A percentile compares a stretch with the other conserved stretches of the same genome.
phyloP scores from a whole-genome alignment of 2,329 filamentous ascomycete species.

The Periconia sp. region DNA sequence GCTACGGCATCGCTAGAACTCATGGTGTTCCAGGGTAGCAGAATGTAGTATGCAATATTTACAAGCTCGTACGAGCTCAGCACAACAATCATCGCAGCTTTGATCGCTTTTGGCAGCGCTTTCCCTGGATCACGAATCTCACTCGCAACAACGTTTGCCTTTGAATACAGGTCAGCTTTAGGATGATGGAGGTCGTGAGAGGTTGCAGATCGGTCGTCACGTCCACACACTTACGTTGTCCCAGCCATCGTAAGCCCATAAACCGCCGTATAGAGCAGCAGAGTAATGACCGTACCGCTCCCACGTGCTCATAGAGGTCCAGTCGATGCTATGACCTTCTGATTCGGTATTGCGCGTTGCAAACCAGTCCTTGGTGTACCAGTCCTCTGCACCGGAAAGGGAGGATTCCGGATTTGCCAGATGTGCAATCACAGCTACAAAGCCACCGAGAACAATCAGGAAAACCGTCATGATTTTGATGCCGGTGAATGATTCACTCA shows the following conservation, averaged over 20 bases:
- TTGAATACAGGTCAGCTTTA: too few species aligned
- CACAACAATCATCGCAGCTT: slow-evolving; percentile 65
- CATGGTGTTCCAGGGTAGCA: slow-evolving; percentile 65
- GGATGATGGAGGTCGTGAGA: not conserved
- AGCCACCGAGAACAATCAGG: slow-evolving; percentile 38
- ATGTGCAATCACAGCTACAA: slow-evolving; percentile 39
- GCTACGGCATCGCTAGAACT: slow-evolving; percentile 67
- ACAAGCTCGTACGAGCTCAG: slow-evolving; percentile 65
- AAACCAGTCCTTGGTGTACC: slow-evolving; percentile 62
- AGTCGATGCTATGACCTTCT: slow-evolving; percentile 46
- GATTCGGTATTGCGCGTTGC: slow-evolving; percentile 57
- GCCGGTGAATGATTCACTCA: slow-evolving; percentile 51
- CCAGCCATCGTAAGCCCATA: slow-evolving; percentile 72
- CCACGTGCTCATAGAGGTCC: slow-evolving; percentile 57
- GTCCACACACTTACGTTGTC: slow-evolving; percentile 59
- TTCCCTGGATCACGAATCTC: slow-evolving; percentile 43
- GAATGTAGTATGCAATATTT: slow-evolving; percentile 67
- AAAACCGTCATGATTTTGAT: slow-evolving; percentile 44
- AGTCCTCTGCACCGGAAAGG: slow-evolving; percentile 39
- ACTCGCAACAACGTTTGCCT: slow-evolving; percentile 48
- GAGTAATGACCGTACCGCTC: slow-evolving; percentile 66
- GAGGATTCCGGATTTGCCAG: slow-evolving; percentile 32
- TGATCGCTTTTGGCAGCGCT: slow-evolving; percentile 65
- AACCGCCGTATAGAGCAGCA: slow-evolving; percentile 65
- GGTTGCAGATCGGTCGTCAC: not conserved